phyloP scores from a whole-genome alignment of 441 rosid genomes.

The Croton setiger region DNA sequence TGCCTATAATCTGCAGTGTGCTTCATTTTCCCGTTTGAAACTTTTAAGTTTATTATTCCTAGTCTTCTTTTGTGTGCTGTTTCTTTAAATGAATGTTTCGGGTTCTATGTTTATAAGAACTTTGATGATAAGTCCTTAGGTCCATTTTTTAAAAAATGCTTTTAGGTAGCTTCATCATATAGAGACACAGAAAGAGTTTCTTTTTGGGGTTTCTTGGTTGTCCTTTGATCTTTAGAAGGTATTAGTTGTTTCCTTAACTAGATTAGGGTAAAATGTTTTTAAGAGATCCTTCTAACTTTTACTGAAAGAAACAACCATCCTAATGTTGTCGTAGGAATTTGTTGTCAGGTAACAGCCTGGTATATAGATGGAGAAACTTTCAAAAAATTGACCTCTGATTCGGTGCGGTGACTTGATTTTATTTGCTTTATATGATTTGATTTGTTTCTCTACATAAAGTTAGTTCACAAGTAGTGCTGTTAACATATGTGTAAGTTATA shows the following conservation, averaged over 20 bases:
- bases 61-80: not conserved
- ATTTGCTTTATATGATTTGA: slow-evolving; percentile 5
- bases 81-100: not conserved
- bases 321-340: slow-evolving; percentile 29
- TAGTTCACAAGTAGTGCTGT: not conserved
- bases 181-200: not conserved
- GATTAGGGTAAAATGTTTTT: not conserved
- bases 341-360: slow-evolving; percentile 56
- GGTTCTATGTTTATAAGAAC: not conserved
- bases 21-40: not conserved
- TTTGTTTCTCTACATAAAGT: slow-evolving; percentile 6
- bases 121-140: not conserved
- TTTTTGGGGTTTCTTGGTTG: not conserved
- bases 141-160: not conserved
- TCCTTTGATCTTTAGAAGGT: not conserved
- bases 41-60: not conserved
- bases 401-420: slow-evolving; percentile 41
- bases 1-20: slow-evolving; percentile 17
- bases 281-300: not conserved
- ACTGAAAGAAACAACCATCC: slow-evolving; percentile 17
- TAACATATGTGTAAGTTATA: not conserved
- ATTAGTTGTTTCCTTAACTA: not conserved
- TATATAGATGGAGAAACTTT: slow-evolving; percentile 34
- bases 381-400: slow-evolving; percentile 49
- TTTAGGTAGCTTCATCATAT: not conserved